These are phyloP conservation scores for Penicillium paradoxum DNA, from an alignment of 495 filamentous ascomycete genomes.

Conservation along the genomic window DNA sequence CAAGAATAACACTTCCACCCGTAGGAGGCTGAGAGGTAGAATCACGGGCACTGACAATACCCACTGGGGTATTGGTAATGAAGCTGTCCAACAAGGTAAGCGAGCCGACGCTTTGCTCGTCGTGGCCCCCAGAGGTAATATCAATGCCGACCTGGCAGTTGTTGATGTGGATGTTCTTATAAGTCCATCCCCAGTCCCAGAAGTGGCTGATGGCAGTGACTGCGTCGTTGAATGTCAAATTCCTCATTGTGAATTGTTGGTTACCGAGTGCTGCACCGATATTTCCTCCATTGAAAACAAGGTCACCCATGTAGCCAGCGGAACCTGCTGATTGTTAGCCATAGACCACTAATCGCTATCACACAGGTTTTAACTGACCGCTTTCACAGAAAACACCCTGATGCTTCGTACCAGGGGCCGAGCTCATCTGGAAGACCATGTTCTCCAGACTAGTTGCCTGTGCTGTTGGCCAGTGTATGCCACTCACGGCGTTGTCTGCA, in stretches of 20 bases:
- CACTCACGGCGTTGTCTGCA: slow-evolving; percentile 39
- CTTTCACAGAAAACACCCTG: slow-evolving; percentile 66
- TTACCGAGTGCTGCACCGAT: slow-evolving; percentile 58
- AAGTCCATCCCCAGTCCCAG: slow-evolving; percentile 49
- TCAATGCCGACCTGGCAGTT: slow-evolving; percentile 48
- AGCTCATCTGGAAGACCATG: no score
- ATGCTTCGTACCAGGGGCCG: no score
- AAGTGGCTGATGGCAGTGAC: slow-evolving; percentile 52
- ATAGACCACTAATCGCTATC: no score
- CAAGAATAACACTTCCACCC: slow-evolving; percentile 47
- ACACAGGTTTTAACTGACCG: no score
- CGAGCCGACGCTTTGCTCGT: slow-evolving; percentile 29
- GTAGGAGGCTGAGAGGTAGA: no score
- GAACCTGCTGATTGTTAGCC: no score
- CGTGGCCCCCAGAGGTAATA: slow-evolving; percentile 20
- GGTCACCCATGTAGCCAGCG: slow-evolving; percentile 57
- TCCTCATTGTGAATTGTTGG: slow-evolving; percentile 75
- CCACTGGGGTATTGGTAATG: background rate
- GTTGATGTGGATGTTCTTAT: slow-evolving; percentile 35
- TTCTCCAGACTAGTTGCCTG: slow-evolving; percentile 70
- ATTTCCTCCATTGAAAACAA: slow-evolving; percentile 61
- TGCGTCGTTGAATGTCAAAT: slow-evolving; percentile 58
- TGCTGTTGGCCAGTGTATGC: slow-evolving; percentile 70
- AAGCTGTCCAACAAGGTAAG: slow-evolving; percentile 45
- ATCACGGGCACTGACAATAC: background rate